These are phyloP conservation scores for Boletus rufocinnamomeus DNA, from an alignment of 768 basidiomycete genomes.

Conservation along the genomic window DNA sequence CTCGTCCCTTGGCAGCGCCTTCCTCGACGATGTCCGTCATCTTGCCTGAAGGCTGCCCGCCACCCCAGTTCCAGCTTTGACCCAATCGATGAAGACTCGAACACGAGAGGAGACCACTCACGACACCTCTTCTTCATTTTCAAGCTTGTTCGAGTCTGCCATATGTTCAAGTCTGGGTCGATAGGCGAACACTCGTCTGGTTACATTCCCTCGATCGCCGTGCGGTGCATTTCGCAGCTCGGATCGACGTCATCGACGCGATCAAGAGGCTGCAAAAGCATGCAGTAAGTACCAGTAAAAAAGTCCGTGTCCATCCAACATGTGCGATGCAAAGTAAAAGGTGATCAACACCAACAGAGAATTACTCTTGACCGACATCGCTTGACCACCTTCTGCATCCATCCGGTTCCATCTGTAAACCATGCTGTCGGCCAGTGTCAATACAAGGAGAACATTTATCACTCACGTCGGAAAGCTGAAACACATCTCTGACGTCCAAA, in stretches of 20 bases:
- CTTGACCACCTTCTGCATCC: slow-evolving; percentile 29
- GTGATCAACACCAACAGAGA: neutral
- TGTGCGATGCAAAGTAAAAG: neutral
- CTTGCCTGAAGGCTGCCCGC: slow-evolving; percentile 34
- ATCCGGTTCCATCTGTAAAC: slow-evolving; percentile 26
- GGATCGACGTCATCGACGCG: slow-evolving; percentile 12
- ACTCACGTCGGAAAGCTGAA: slow-evolving; percentile 26
- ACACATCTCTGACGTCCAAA: slow-evolving; percentile 29
- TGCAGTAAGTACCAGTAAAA: no score
- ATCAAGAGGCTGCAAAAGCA: slow-evolving; percentile 8
- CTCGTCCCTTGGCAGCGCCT: slow-evolving; percentile 45
- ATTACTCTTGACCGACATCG: slow-evolving; percentile 11
- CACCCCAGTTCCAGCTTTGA: slow-evolving; percentile 41
- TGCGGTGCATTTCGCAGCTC: neutral
- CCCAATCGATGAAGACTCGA: neutral
- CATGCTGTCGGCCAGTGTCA: slow-evolving; percentile 2
- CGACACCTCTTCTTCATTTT: slow-evolving; percentile 39
- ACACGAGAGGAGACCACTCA: slow-evolving; percentile 18
- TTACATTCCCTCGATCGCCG: no score
- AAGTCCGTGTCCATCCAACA: neutral
- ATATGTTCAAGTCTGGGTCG: slow-evolving; percentile 2
- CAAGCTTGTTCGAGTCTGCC: slow-evolving; percentile 27
- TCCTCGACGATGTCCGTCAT: slow-evolving; percentile 44
- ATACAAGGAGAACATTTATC: no score
- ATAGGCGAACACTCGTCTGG: neutral